These are phyloP conservation scores for Polygonum aviculare DNA, from an alignment of 148 eudicot species.

Conservation along the genomic window DNA sequence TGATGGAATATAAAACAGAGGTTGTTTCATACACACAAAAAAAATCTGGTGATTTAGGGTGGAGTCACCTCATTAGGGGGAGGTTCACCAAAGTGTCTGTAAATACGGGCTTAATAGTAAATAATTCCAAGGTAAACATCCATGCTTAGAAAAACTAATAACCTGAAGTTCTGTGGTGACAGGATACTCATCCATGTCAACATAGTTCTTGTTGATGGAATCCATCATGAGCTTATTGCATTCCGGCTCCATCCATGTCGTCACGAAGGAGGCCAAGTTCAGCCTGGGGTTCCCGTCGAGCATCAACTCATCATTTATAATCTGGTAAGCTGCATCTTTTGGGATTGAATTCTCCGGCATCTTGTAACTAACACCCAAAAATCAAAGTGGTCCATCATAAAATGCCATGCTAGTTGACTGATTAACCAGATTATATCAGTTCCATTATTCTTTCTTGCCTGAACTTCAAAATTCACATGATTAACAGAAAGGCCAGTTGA, in stretches of 20 bases:
- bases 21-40: background rate
- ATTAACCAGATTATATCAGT: background rate
- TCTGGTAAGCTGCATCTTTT: conserved; percentile 45
- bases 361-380: conserved; percentile 17
- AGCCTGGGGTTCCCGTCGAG: conserved; percentile 40
- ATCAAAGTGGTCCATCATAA: background rate
- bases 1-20: background rate
- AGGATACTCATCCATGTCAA: conserved; percentile 52
- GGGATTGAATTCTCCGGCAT: conserved; percentile 33
- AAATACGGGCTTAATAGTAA: background rate
- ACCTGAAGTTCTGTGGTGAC: conserved; percentile 49
- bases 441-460: background rate
- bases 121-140: background rate
- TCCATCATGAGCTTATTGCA: conserved; percentile 44
- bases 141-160: background rate
- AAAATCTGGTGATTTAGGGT: background rate
- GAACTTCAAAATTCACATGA: background rate
- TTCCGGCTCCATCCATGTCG: conserved; percentile 56
- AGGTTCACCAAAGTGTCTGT: background rate
- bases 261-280: conserved; percentile 45
- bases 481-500: background rate
- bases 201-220: conserved; percentile 40
- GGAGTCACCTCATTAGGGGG: background rate
- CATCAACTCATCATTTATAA: conserved; percentile 44
- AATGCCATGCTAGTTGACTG: background rate